These are phyloP conservation scores for Melocanna baccifera DNA, from an alignment of 176 grass and related monocot species.

Conservation along the genomic window DNA sequence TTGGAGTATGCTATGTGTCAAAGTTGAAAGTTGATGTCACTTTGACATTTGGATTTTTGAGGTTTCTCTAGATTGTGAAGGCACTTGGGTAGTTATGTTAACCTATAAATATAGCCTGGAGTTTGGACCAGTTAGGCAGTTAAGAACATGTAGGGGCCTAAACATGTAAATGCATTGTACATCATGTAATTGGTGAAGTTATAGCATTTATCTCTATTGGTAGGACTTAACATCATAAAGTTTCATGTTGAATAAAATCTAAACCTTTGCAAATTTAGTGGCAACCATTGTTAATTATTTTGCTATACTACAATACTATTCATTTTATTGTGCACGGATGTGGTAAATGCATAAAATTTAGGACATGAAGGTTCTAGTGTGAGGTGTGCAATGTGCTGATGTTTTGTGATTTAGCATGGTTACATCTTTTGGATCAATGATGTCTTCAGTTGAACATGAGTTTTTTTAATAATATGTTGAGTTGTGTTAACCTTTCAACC, in stretches of 20 bases:
- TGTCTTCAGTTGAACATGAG: not conserved
- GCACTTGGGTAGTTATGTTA: not conserved
- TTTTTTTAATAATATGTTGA: not conserved
- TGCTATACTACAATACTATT: not conserved
- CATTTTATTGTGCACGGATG: not conserved
- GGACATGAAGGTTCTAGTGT: not conserved
- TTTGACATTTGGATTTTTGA: not conserved
- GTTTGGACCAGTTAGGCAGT: not conserved
- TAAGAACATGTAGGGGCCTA: not conserved
- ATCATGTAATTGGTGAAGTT: not conserved
- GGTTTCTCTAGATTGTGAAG: not conserved
- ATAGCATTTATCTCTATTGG: not conserved
- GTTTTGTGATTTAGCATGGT: not conserved
- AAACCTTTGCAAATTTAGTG: not conserved
- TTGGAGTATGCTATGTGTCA: not conserved
- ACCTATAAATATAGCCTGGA: not conserved
- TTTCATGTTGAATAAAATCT: not conserved
- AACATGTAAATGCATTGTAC: not conserved
- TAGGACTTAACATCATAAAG: not conserved
- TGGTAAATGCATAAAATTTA: not conserved
- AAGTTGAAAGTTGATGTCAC: not conserved
- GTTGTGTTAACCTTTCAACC: not conserved
- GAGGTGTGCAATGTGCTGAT: not conserved
- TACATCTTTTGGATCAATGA: not conserved
- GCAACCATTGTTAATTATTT: not conserved